Conservation (phyloP, 192 early-diverging fungal genomes). For the Coemansia sp. region DNA sequence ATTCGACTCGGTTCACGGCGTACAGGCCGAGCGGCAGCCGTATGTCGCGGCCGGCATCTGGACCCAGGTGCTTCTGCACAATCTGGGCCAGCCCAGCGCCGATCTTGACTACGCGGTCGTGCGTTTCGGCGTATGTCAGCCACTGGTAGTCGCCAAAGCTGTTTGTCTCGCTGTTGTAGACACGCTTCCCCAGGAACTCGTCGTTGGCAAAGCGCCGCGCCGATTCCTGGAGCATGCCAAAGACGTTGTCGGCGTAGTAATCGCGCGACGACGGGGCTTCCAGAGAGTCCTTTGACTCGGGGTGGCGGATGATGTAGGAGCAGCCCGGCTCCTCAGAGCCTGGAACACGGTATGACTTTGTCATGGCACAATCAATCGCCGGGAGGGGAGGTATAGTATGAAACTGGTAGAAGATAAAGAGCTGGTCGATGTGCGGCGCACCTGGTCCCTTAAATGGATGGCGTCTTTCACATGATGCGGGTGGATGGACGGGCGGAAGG, state of each 20-base stretch:
- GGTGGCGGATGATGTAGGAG: conserved; percentile 44
- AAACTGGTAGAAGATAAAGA: neutral
- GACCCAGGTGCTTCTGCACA: conserved; percentile 48
- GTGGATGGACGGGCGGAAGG: no score
- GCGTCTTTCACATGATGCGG: conserved; percentile 2
- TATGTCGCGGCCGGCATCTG: conserved; percentile 27
- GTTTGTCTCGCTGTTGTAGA: conserved; percentile 54
- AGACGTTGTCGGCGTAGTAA: conserved; percentile 28
- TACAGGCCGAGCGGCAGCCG: conserved; percentile 62
- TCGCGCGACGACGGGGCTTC: conserved; percentile 10
- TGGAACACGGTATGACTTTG: conserved; percentile 46
- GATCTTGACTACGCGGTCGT: conserved; percentile 55
- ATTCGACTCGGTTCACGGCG: conserved; percentile 70
- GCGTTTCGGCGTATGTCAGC: conserved; percentile 63
- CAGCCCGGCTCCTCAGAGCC: conserved; percentile 40
- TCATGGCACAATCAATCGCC: no score
- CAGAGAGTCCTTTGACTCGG: conserved; percentile 27
- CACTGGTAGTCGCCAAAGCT: conserved; percentile 63
- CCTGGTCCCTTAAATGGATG: no score
- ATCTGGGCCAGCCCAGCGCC: conserved; percentile 66
- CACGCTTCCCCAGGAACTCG: conserved; percentile 62
- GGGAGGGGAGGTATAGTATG: no score
- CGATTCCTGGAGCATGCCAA: conserved; percentile 45
- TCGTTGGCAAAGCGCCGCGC: conserved; percentile 50
- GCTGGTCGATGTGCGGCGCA: neutral